Base-by-base conservation (phyloP, 257 asterid genomes). In the Petunia axillaris region DNA sequence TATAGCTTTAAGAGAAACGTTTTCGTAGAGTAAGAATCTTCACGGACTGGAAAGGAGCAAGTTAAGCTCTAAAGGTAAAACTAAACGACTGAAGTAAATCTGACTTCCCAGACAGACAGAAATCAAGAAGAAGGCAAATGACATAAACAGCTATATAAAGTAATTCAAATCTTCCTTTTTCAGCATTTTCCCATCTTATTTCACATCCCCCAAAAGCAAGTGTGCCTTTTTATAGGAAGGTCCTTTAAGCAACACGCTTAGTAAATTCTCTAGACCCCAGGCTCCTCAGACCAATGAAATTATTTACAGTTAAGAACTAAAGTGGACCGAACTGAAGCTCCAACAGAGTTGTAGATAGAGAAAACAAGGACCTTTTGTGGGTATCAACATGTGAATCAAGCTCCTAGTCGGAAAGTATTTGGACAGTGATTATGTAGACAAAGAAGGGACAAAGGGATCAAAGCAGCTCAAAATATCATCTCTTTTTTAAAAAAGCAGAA, bases 31-130 rank as follows among this genome's bases (percentile, higher is more conserved):
- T 2, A 70, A 70, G 76, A 70, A 70, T 70, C 76, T n/a, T 70
- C 16, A 25, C 4, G 4, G 76, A 25, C 41, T 44, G 25, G 76
- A 46, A 14, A 44, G 7, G 8, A 46, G 76, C 16, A 58, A 10
- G 39, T 43, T 70, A 70, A 25, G 59, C 77, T 70, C 58, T 70
- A 70, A 43, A 70, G 46, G 58, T 46, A 68, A n/a, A 68, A 5
- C 7, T 68, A 70, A 70, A 44, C 0, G 40, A 25, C 40, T 0
- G 39, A 68, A 68, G 46, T 68, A 68, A 9, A 68, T 68, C 9
- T 67, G 58, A 9, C 76, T 44, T 37, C 9, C 7, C 25, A 70
- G 40, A 40, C 46, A 68, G 43, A 46, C 46, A 68, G n/a, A 16
- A 67, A 67, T 43, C 76, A n/a, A 67, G 76, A 60, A 60, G 39